These are phyloP conservation scores for Eudorina sp. DNA, from an alignment of 139 green algal genomes.

Conservation along the genomic window DNA sequence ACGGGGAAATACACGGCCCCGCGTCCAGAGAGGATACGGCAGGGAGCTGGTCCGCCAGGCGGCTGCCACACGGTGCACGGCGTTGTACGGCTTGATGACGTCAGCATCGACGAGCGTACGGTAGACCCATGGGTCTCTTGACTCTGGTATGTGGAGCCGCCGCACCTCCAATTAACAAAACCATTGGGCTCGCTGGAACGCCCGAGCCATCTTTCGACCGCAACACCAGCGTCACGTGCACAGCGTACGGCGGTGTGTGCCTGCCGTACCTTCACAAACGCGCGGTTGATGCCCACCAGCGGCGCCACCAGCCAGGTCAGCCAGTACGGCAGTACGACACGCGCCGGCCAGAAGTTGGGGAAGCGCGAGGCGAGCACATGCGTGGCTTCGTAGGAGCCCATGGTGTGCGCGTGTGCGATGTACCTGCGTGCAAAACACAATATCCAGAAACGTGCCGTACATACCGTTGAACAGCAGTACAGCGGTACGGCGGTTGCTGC, in stretches of 20 bases:
- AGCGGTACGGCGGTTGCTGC: not conserved
- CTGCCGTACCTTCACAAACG: not conserved
- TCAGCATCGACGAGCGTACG: not conserved
- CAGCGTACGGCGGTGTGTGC: not conserved
- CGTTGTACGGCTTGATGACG: not conserved
- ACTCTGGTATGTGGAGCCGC: too few species aligned
- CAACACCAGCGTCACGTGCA: not conserved
- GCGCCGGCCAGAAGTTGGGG: not conserved
- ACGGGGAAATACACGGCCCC: not conserved
- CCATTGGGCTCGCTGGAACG: too few species aligned
- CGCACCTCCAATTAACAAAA: too few species aligned
- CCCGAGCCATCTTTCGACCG: too few species aligned
- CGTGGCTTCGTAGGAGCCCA: not conserved
- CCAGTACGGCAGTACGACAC: not conserved
- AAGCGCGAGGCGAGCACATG: not conserved
- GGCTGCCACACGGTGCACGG: too few species aligned
- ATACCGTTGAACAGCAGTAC: not conserved
- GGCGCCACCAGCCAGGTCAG: not conserved
- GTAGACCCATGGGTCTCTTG: not conserved
- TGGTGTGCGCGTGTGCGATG: slow-evolving; percentile 3
- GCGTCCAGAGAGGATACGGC: not conserved
- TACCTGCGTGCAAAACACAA: slow-evolving; percentile 19
- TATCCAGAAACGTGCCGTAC: too few species aligned
- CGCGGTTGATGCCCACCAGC: not conserved
- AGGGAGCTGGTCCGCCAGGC: too few species aligned